Percentiles rank a stretch among this genome's conserved stretches.
Conservation (phyloP, 2,329 filamentous ascomycete species). For the Monascus ruber region DNA sequence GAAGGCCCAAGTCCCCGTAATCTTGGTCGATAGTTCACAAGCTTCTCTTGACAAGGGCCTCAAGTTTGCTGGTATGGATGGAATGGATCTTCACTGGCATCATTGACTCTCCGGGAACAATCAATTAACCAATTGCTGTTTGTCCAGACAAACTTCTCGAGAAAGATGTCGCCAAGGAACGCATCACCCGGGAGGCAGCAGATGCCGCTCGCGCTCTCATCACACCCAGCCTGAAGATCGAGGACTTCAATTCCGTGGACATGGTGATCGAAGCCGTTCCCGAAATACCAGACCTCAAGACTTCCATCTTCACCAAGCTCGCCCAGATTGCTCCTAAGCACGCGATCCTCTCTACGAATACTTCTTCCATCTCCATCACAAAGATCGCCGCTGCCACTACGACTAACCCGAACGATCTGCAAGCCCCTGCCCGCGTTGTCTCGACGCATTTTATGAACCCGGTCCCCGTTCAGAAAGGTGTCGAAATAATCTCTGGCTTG, state of each 20-base stretch:
- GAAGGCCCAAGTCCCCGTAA: constrained; percentile 72
- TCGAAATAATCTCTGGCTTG: constrained; percentile 90
- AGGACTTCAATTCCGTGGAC: constrained; percentile 70
- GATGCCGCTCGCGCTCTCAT: constrained; percentile 61
- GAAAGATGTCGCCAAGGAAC: constrained; percentile 83
- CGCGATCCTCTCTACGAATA: constrained; percentile 91
- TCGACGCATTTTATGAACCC: constrained; percentile 99
- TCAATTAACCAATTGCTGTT: neutral
- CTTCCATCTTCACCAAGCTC: constrained; percentile 72
- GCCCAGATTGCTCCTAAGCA: constrained; percentile 72
- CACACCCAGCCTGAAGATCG: constrained; percentile 58
- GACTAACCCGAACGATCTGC: constrained; percentile 64
- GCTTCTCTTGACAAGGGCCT: constrained; percentile 79
- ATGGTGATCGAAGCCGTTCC: constrained; percentile 98
- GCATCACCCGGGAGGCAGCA: constrained; percentile 72
- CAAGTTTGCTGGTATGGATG: constrained; percentile 65
- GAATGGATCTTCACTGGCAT: neutral
- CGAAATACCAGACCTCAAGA: constrained; percentile 79
- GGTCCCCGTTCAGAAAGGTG: constrained; percentile 89
- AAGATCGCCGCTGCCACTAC: constrained; percentile 83
- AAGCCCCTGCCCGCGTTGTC: constrained; percentile 75
- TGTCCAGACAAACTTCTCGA: constrained; percentile 74
- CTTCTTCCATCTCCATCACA: constrained; percentile 96
- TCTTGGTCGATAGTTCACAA: constrained; percentile 72
- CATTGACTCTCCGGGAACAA: neutral